Percentiles rank a stretch among this genome's conserved stretches.
Conservation (phyloP, 768 basidiomycete genomes). For the Amanita phalloides region DNA sequence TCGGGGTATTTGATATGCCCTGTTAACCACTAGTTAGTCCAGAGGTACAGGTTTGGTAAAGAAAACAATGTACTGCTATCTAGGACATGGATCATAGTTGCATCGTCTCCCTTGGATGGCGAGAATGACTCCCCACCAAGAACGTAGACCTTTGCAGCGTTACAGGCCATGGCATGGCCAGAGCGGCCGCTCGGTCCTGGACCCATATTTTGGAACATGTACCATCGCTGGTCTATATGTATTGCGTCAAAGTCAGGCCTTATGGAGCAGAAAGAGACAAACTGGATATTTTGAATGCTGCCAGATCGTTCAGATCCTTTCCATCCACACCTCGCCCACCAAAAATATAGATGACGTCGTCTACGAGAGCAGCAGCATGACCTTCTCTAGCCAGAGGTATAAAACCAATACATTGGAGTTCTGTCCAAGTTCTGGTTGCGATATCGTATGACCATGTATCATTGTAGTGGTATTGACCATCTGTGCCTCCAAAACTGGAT, state of each 20-base stretch:
- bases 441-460: conserved; percentile 96
- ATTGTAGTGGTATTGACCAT: conserved; percentile 98
- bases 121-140: conserved; percentile 90
- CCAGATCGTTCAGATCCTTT: conserved; percentile 87
- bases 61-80: conserved; percentile 56
- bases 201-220: conserved; percentile 99
- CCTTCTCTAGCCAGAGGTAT: conserved; percentile 95
- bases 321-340: conserved; percentile 96
- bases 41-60: conserved; percentile 3
- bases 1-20: conserved; percentile 94
- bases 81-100: conserved; percentile 75
- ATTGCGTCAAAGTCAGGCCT: conserved; percentile 4
- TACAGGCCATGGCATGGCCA: conserved; percentile 97
- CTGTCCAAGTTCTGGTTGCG: conserved; percentile 72
- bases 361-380: conserved; percentile 91
- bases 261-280: conserved; percentile 22
- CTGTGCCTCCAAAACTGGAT: conserved; percentile 91
- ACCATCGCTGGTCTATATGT: conserved; percentile 85
- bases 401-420: conserved; percentile 91
- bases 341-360: conserved; percentile 96
- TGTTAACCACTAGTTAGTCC: conserved; percentile 16
- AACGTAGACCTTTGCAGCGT: conserved; percentile 82
- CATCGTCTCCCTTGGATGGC: conserved; percentile 66
- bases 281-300: conserved; percentile 98
- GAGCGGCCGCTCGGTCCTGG: conserved; percentile 87